Base-by-base conservation (phyloP, 2,329 filamentous ascomycete species). In the Botrytis fragariae region DNA sequence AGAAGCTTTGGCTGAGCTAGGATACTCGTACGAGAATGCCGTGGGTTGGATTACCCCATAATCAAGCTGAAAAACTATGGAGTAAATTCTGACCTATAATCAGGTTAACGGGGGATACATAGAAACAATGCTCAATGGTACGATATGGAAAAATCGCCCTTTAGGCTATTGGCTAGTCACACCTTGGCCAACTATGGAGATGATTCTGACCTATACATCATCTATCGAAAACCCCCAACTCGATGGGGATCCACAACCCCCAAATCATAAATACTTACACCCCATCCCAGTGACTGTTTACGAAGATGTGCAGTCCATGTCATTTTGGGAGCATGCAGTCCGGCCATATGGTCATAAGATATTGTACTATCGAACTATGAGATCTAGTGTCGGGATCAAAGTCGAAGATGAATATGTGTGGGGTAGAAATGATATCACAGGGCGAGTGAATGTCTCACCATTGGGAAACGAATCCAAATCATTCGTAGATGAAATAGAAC, bases 271-370 rank as follows among this genome's bases (percentile, higher is more conserved):
- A 32, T 72, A 74, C 12, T 63, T 67, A 4, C 75, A 68, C 39
- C 76, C 75, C 3, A 74, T 77, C 9, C 72, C 73, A 9, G 62
- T 75, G 3, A 70, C 71, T 0, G 74, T 74, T 42, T 76, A 75
- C 32, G 60, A 77, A 69, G 77, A 78, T 42, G 71, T 74, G 4
- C 72, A 76, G 25, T 75, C 77, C 32, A 73, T 76, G 20, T 65
- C 71, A 2, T 77, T 78, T 51, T 77, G 76, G 76, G 57, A 61
- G 14, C 44, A 74, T 7, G 72, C 57, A 12, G 74, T 76, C 14
- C 60, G 73, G 35, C 35, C 54, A 35, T 77, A 67, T 44, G 75
- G 75, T 29, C 65, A 67, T 16, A 70, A 69, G 10, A 14, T 75
- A 35, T 69, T 77, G 14, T 69, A 73, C n/a, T 75, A 73, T 45